Evolutionary conservation across 306 rosid species (phyloP).

Genomic region (Prunus padus): DNA sequence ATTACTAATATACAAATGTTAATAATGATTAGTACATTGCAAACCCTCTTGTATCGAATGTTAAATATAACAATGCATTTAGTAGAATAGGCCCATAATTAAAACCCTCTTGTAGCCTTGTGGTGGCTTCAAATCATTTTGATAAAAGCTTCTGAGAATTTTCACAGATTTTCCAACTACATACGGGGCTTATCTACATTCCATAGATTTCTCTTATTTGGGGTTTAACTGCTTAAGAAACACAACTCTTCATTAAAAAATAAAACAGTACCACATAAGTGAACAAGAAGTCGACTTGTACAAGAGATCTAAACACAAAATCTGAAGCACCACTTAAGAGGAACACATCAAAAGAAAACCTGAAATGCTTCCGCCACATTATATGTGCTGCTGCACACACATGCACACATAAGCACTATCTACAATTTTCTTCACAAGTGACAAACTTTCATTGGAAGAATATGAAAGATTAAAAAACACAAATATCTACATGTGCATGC

Average conservation of each 20-base stretch:
- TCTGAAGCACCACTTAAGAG: not conserved
- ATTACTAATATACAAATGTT: not conserved
- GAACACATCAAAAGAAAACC: not conserved
- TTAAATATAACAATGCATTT: too few relatives aligned
- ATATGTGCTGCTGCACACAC: not conserved
- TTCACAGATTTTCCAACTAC: not conserved
- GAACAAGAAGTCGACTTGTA: not conserved
- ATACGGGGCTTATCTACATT: not conserved
- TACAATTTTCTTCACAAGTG: not conserved
- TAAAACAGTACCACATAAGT: not conserved
- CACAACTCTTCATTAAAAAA: too few relatives aligned
- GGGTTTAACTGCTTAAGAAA: not conserved
- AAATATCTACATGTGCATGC: not conserved
- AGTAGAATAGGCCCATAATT: too few relatives aligned
- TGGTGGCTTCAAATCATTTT: not conserved
- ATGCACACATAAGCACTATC: not conserved
- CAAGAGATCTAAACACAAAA: not conserved
- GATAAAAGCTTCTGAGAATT: not conserved
- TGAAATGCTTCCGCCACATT: not conserved
- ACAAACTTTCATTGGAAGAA: not conserved
- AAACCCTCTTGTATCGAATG: too few relatives aligned
- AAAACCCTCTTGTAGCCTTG: not conserved
- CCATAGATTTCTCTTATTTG: not conserved
- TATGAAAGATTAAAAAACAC: not conserved
- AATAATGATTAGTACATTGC: not conserved